Evolutionary conservation across 1,139 yeast species (phyloP).

Genomic region (Taphrina confusa): DNA sequence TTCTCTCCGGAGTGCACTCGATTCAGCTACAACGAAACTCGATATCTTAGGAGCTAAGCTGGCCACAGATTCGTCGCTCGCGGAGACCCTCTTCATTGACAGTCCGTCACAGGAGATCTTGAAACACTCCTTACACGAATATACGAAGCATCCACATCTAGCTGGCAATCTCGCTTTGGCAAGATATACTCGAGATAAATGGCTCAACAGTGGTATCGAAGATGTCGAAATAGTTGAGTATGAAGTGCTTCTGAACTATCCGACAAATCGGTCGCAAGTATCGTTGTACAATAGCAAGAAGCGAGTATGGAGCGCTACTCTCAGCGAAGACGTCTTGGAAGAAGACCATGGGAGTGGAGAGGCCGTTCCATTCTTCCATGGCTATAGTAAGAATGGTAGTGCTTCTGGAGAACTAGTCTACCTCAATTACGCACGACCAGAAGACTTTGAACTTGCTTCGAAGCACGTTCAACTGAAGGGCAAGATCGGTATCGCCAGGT

Average conservation of each 20-base stretch:
- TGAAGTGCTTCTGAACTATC: constrained; percentile 64
- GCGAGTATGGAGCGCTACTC: constrained; percentile 60
- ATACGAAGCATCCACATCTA: constrained; percentile 56
- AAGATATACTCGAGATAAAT: constrained; percentile 64
- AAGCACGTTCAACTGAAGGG: constrained; percentile 55
- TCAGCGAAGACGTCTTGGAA: constrained; percentile 68
- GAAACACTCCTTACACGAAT: constrained; percentile 51
- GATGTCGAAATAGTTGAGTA: constrained; percentile 56
- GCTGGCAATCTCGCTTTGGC: constrained; percentile 71
- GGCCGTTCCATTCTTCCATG: constrained; percentile 59
- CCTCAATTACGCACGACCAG: constrained; percentile 62
- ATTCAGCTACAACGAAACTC: neutral
- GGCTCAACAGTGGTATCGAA: constrained; percentile 61
- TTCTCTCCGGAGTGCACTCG: neutral
- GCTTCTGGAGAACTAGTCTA: constrained; percentile 61
- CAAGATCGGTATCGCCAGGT: constrained; percentile 52
- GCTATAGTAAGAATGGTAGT: constrained; percentile 69
- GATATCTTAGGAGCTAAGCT: constrained; percentile 8
- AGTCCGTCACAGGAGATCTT: constrained; percentile 18
- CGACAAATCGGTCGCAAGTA: constrained; percentile 45
- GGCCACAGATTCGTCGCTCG: constrained; percentile 2
- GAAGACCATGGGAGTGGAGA: constrained; percentile 60
- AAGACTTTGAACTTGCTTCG: constrained; percentile 56
- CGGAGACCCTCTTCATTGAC: constrained; percentile 22
- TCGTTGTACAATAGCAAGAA: constrained; percentile 54